Evolutionary conservation across 1,139 yeast genomes (phyloP), one percentile per base, ranked within the genome.

Genomic region (Candida albicans): DNA sequence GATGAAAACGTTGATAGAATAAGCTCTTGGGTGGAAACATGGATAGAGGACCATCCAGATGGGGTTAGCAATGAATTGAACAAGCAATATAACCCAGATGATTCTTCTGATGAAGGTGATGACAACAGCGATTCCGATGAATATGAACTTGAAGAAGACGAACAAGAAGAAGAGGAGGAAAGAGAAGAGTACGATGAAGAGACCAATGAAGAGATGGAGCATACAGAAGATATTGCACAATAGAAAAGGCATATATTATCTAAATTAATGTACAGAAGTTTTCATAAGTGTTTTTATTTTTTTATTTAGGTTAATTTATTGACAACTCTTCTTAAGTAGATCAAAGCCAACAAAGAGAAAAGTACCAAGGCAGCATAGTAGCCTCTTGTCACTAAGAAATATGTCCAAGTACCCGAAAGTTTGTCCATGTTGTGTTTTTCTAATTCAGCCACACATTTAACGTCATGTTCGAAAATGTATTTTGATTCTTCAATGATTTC

Each of bases 1-100:
- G 95, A 87, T 45, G 77, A 77, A 13, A 93, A 93, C 56, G 87
- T 89, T 9, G 86, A 79, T 18, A 75, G 98, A 52, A 77, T 93
- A 10, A 69, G 65, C 0, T 75, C 74, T 7, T 93, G 99, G 99
- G 73, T 77, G 24, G 73, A 76, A 39, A 75, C 77, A 53, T 93
- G 98, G 98, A 61, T 72, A 26, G 58, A 65, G 18, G 77, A 73
- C 50, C 77, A 74, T 47, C 58, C 65, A 2, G 59, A 68, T 0
- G 79, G 79, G 3, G 76, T 69, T 6, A 62, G 70, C 41, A 70
- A 69, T 31, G 51, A 45, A 34, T 47, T 49, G 26, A 37, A 39
- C 4, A 68, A 68, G 30, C 51, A 45, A 29, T 43, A 43, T 18
- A 18, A 18, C 33, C 30, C 15, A 9, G 42, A 34, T 5, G 37